phyloP scores from a whole-genome alignment of 148 eudicot genomes.

The Heliosperma pusillum region DNA sequence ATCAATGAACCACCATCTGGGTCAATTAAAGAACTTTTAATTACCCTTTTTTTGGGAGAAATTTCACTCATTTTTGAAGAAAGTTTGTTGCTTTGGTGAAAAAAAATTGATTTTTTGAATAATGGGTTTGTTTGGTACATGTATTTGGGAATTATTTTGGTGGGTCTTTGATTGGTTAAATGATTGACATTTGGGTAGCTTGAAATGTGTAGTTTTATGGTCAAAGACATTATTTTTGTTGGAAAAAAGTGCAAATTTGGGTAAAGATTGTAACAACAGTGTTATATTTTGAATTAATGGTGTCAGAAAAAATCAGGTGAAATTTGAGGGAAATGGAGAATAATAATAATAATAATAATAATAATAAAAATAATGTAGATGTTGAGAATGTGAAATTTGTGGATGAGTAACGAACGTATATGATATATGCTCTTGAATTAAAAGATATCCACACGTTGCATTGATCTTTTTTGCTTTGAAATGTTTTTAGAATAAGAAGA shows the following conservation, averaged over 20 bases:
- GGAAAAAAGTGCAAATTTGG: neutral
- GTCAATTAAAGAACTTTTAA: slow-evolving; percentile 66
- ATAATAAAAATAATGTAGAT: too few species aligned
- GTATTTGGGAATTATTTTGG: slow-evolving; percentile 27
- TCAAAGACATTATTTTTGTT: slow-evolving; percentile 40
- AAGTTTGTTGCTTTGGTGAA: neutral
- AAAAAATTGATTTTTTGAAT: slow-evolving; percentile 19
- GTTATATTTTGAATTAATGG: neutral
- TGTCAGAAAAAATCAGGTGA: slow-evolving; percentile 19
- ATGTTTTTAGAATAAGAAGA: neutral
- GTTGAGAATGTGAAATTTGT: slow-evolving; percentile 6
- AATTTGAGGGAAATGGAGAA: slow-evolving; percentile 16
- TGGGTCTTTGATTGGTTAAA: slow-evolving; percentile 19
- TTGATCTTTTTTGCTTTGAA: neutral
- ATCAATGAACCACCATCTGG: slow-evolving; percentile 85
- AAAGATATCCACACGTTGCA: slow-evolving; percentile 23
- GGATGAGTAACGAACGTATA: slow-evolving; percentile 13
- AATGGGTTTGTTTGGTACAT: slow-evolving; percentile 30
- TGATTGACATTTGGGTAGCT: slow-evolving; percentile 19
- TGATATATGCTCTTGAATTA: slow-evolving; percentile 16
- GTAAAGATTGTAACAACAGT: neutral
- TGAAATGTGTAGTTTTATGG: slow-evolving; percentile 36
- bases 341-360: too few species aligned
- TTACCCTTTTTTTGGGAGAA: slow-evolving; percentile 9
- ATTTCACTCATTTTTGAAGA: neutral